phyloP scores from a whole-genome alignment of 2,329 filamentous ascomycete genomes.

The Niveomyces coronatus region DNA sequence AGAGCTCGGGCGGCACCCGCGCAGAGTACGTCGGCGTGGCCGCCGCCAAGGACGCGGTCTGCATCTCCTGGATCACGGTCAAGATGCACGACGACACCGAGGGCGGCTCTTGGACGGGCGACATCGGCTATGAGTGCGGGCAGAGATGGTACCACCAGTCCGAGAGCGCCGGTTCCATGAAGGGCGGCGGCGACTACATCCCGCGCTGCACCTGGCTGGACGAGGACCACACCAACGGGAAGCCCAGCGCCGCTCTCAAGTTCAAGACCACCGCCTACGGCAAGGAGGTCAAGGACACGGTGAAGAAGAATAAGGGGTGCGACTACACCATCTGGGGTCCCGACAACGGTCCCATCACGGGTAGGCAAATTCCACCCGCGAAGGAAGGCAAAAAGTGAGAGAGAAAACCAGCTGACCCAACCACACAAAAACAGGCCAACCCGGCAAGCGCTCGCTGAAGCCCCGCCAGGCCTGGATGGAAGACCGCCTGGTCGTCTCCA shows the following conservation, averaged over 20 bases:
- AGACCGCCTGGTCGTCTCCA: constrained; percentile 5
- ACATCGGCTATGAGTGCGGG: constrained; percentile 6
- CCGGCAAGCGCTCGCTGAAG: constrained; percentile 1
- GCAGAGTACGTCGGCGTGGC: constrained; percentile 9
- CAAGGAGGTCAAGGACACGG: constrained; percentile 2
- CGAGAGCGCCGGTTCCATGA: constrained; percentile 6
- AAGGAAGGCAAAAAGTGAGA: no score
- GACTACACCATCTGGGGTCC: constrained; percentile 6
- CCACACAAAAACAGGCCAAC: background rate
- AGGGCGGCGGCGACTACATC: background rate
- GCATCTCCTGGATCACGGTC: constrained; percentile 9
- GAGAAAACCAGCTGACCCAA: background rate
- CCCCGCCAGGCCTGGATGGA: constrained; percentile 7
- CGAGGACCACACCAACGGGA: constrained; percentile 6
- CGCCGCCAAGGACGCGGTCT: constrained; percentile 5
- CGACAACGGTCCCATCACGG: constrained; percentile 9
- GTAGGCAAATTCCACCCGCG: no score
- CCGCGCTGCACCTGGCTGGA: constrained; percentile 10
- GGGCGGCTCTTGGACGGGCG: constrained; percentile 9
- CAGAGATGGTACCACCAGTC: constrained; percentile 6
- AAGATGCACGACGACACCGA: constrained; percentile 6
- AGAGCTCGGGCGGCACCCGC: constrained; percentile 3
- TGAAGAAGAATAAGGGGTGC: constrained; percentile 4
- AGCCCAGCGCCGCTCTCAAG: constrained; percentile 7
- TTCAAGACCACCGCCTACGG: constrained; percentile 5